Evolutionary conservation across 2,329 filamentous ascomycete genomes (phyloP).

Genomic region (Fusarium pseudoanthophilum): DNA sequence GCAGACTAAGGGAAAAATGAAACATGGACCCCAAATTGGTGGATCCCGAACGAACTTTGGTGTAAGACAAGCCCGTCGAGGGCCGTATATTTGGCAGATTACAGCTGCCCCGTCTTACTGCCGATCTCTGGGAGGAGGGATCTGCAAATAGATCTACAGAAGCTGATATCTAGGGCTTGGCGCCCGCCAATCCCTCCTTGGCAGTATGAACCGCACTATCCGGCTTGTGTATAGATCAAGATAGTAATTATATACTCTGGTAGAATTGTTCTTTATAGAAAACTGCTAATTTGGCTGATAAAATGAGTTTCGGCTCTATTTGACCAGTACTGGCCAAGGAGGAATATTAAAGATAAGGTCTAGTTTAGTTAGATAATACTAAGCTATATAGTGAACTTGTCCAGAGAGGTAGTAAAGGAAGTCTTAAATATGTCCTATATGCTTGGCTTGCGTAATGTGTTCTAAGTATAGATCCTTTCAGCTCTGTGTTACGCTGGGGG

Average conservation of each 20-base stretch:
- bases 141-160: neutral
- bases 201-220: neutral
- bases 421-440: no score
- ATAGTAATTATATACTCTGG: neutral
- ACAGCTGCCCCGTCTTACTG: neutral
- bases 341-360: neutral
- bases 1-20: neutral
- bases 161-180: neutral
- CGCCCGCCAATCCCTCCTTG: neutral
- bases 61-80: neutral
- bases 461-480: neutral
- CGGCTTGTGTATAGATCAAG: neutral
- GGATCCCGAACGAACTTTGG: neutral
- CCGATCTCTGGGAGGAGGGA: neutral
- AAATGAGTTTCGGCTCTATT: neutral
- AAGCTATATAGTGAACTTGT: constrained; percentile 41
- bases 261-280: neutral
- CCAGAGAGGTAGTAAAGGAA: no score
- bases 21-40: neutral
- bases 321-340: accelerated
- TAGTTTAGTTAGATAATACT: neutral
- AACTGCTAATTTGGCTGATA: accelerated
- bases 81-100: neutral
- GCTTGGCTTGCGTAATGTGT: neutral
- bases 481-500: neutral